phyloP scores from a whole-genome alignment of 2,329 filamentous ascomycete genomes.

The Neonectria sp. region DNA sequence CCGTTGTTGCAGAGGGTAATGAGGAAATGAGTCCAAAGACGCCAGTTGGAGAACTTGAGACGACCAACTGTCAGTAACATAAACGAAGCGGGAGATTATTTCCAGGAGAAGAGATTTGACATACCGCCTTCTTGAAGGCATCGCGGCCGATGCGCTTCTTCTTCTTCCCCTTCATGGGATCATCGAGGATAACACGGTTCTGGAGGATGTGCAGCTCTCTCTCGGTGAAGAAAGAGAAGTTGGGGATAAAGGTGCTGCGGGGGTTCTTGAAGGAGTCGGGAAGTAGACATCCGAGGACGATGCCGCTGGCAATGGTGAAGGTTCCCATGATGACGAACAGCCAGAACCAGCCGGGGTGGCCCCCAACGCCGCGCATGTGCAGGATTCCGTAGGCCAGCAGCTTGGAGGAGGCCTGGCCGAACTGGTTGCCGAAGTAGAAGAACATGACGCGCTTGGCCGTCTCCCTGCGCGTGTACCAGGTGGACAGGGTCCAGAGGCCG shows the following conservation, averaged over 20 bases:
- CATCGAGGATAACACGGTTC: slow-evolving; percentile 58
- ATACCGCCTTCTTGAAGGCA: slow-evolving; percentile 62
- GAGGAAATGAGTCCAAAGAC: slow-evolving; percentile 66
- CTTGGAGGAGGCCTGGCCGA: slow-evolving; percentile 57
- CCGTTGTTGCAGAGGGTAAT: slow-evolving; percentile 66
- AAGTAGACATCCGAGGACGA: slow-evolving; percentile 59
- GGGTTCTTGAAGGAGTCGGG: slow-evolving; percentile 63
- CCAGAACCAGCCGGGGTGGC: slow-evolving; percentile 70
- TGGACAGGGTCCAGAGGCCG: slow-evolving; percentile 65
- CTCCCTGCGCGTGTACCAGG: slow-evolving; percentile 69
- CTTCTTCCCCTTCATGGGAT: slow-evolving; percentile 63
- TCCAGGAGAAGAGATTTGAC: slow-evolving; percentile 23
- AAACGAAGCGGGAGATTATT: accelerated
- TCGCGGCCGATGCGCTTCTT: slow-evolving; percentile 61
- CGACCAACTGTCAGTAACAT: slow-evolving; percentile 4
- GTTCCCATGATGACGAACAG: slow-evolving; percentile 67
- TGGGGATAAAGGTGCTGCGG: slow-evolving; percentile 58
- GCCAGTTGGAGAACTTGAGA: slow-evolving; percentile 62
- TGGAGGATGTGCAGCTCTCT: slow-evolving; percentile 60
- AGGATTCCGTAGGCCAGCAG: slow-evolving; percentile 64
- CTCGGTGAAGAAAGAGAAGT: slow-evolving; percentile 53
- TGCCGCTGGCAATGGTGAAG: slow-evolving; percentile 63
- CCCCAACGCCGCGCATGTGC: slow-evolving; percentile 63
- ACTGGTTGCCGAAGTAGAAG: slow-evolving; percentile 71
- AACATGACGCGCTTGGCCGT: slow-evolving; percentile 67